A percentile compares a stretch with the other conserved stretches of the same genome.
These are phyloP conservation scores for Fusarium concolor DNA, from an alignment of 2,329 filamentous ascomycete genomes.

Conservation along the genomic window DNA sequence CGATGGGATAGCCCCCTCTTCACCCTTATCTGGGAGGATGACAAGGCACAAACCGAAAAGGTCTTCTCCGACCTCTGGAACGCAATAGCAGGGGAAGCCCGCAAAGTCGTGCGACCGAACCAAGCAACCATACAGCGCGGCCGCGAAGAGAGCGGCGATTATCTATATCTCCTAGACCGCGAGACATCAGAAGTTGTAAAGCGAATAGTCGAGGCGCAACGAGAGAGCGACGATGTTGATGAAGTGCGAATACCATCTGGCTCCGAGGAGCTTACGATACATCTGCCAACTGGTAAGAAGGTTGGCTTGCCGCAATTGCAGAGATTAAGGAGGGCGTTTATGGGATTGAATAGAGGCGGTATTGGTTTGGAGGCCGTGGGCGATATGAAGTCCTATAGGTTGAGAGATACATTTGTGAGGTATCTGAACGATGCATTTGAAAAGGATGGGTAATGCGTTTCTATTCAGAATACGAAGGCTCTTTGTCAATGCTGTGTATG, in stretches of 20 bases:
- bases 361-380: conserved; percentile 69
- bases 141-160: conserved; percentile 75
- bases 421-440: conserved; percentile 76
- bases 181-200: conserved; percentile 82
- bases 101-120: conserved; percentile 77
- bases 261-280: conserved; percentile 63
- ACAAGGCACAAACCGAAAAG: conserved; percentile 64
- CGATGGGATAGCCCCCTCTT: conserved; percentile 88
- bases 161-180: conserved; percentile 82
- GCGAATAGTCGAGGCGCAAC: conserved; percentile 74
- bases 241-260: conserved; percentile 63
- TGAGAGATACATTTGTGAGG: conserved; percentile 72
- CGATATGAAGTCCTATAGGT: conserved; percentile 64
- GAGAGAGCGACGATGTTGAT: conserved; percentile 71
- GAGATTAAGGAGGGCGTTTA: conserved; percentile 80
- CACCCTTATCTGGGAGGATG: conserved; percentile 81
- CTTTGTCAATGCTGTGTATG: not conserved
- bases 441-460: conserved; percentile 60
- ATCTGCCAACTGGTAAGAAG: conserved; percentile 71
- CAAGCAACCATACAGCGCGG: conserved; percentile 76
- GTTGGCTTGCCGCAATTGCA: conserved; percentile 81
- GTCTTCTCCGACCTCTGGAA: conserved; percentile 80
- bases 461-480: not conserved
- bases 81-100: conserved; percentile 70
- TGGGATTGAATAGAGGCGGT: conserved; percentile 78